Evolutionary conservation across 208 protist species (phyloP).

Genomic region (Leishmania martiniquensis): DNA sequence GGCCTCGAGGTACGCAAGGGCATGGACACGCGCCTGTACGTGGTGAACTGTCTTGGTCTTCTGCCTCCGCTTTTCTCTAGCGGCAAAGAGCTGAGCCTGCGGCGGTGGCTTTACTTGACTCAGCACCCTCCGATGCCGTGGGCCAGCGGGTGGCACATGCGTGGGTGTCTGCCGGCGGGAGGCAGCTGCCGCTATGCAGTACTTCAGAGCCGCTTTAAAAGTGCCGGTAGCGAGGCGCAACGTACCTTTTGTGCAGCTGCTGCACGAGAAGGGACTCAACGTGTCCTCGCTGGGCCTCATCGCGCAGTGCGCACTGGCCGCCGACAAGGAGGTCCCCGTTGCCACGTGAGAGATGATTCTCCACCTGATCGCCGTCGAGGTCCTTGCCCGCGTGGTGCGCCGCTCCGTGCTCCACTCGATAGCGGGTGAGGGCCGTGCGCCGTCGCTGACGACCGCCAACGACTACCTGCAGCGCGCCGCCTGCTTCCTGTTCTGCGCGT

Average conservation of each 20-base stretch:
- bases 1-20: constrained; percentile 58
- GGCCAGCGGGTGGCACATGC: constrained; percentile 6
- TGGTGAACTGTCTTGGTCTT: constrained; percentile 50
- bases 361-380: constrained; percentile 41
- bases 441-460: constrained; percentile 28
- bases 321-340: constrained; percentile 37
- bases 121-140: constrained; percentile 26
- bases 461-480: constrained; percentile 46
- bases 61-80: constrained; percentile 37
- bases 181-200: constrained; percentile 4
- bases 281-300: constrained; percentile 47
- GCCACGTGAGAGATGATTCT: constrained; percentile 33
- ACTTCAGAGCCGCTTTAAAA: constrained; percentile 33
- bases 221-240: constrained; percentile 31
- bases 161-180: constrained; percentile 30
- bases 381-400: constrained; percentile 52
- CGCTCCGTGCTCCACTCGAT: constrained; percentile 37
- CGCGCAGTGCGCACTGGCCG: constrained; percentile 28
- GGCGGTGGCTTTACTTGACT: constrained; percentile 47
- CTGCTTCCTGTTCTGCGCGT: constrained; percentile 38
- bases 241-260: constrained; percentile 35
- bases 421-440: constrained; percentile 20
- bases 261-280: constrained; percentile 49
- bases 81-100: constrained; percentile 31
- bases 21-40: constrained; percentile 52